Evolutionary conservation across 192 early-diverging fungal genomes (phyloP).

Genomic region (Martensiomyces pterosporus): DNA sequence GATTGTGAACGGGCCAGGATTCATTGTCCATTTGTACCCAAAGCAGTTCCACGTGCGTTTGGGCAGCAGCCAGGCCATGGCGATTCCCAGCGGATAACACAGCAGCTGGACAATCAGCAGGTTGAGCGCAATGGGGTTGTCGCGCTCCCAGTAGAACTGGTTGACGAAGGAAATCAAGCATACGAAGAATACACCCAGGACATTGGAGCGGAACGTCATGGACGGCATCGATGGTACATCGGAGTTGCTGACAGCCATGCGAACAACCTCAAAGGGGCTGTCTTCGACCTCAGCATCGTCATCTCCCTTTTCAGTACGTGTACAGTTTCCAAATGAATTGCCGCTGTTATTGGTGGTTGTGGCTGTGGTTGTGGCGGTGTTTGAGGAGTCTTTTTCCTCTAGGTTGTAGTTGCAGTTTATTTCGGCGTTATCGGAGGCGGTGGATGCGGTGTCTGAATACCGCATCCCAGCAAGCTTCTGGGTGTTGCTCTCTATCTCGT

Average conservation of each 20-base stretch:
- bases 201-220: constrained; percentile 67
- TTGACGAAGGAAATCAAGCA: constrained; percentile 62
- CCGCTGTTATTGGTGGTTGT: no score
- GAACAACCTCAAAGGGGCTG: constrained; percentile 67
- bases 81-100: constrained; percentile 68
- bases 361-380: no score
- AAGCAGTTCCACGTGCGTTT: constrained; percentile 46
- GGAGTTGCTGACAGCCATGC: constrained; percentile 60
- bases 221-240: constrained; percentile 63
- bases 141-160: constrained; percentile 85
- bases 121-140: constrained; percentile 70
- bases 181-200: constrained; percentile 68
- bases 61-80: constrained; percentile 63
- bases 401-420: neutral
- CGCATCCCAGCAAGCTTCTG: constrained; percentile 4
- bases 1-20: constrained; percentile 81
- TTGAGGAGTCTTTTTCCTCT: constrained; percentile 1
- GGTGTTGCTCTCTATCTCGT: neutral
- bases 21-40: constrained; percentile 57
- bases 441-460: constrained; percentile 21
- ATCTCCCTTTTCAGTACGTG: neutral
- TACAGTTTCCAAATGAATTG: no score
- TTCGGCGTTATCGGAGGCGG: constrained; percentile 15
- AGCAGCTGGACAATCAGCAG: constrained; percentile 70
- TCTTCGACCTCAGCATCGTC: constrained; percentile 15